Base-by-base conservation (phyloP, 805 yeast genomes). In the Cyberlindnera mississippiensis region DNA sequence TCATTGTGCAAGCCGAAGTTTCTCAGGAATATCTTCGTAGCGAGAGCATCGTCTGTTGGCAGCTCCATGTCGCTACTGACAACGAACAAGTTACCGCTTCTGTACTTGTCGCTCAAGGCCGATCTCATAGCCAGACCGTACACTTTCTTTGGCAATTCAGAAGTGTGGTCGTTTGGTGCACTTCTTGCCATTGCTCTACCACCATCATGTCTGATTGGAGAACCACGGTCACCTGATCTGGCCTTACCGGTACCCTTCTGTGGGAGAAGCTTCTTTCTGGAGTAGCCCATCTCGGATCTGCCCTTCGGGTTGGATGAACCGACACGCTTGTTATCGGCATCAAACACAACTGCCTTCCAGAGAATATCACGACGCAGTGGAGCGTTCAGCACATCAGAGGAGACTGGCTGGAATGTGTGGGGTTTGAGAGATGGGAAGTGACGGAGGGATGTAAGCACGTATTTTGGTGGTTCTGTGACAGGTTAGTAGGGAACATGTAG, bases 191-290 rank as follows among this genome's bases (percentile, higher is more conserved):
- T 78, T 0, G 98, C 97, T 54, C 82, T 73, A 40, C 91, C 89
- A 62, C 96, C 96, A 57, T 85, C 87, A 57, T 78, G 80, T 68
- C 96, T 81, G 34, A 82, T 84, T 37, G 99, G 99, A 18, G 96
- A 87, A 57, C 90, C 91, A 45, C 85, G 89, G 66, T 90, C 97
- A 69, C 99, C 99, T 41, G 79, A 83, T 72, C 99, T 82, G 40
- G 99, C 99, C 48, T 76, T 75, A 67, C 99, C 99, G 13, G 87
- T 69, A 46, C 98, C 98, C 66, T 93, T 93, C 67, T 93, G 99
- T 24, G 88, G 86, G 29, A 78, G 72, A 52, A 93, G 69, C 61
- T 93, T 93, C 57, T 76, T 75, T 63, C 95, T 76, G 18, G 95
- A 84, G 62, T 77, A 90, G 45, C 90, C 89, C 64, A 83, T 84